Conservation (phyloP, 768 basidiomycete genomes). For the Hemileccinum impolitum region DNA sequence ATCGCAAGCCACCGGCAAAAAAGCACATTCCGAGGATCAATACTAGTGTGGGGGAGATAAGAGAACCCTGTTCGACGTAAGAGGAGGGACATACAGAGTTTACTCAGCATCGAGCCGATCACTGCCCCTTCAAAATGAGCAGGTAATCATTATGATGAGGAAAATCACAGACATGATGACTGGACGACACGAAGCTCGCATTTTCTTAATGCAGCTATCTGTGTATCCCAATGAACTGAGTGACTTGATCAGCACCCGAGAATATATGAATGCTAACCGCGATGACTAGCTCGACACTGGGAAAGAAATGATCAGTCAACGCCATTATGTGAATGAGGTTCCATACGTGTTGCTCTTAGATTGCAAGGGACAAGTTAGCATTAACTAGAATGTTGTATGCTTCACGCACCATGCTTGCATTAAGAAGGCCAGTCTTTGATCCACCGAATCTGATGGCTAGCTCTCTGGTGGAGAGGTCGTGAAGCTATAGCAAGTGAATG, state of each 20-base stretch:
- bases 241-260: not conserved
- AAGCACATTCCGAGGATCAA: conserved; percentile 89
- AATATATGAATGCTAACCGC: conserved; percentile 48
- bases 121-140: conserved; percentile 40
- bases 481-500: conserved; percentile 44
- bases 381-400: not conserved
- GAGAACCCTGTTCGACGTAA: not conserved
- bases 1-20: conserved; percentile 77
- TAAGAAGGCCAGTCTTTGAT: conserved; percentile 71
- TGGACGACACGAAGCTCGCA: conserved; percentile 84
- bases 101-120: conserved; percentile 81
- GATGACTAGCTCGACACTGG: conserved; percentile 61
- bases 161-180: conserved; percentile 55
- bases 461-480: conserved; percentile 74
- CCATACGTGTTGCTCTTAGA: conserved; percentile 65
- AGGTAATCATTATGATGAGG: not conserved
- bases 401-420: conserved; percentile 67
- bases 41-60: conserved; percentile 38
- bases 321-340: not conserved
- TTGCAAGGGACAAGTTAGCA: conserved; percentile 8
- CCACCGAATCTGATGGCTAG: conserved; percentile 75
- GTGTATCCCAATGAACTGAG: conserved; percentile 1
- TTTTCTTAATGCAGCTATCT: conserved; percentile 74
- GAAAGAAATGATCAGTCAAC: not conserved
- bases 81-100: conserved; percentile 47